A percentile compares a stretch with the other conserved stretches of the same genome.
These are phyloP conservation scores for Trametes cingulata DNA, from an alignment of 768 basidiomycete species.

Conservation along the genomic window DNA sequence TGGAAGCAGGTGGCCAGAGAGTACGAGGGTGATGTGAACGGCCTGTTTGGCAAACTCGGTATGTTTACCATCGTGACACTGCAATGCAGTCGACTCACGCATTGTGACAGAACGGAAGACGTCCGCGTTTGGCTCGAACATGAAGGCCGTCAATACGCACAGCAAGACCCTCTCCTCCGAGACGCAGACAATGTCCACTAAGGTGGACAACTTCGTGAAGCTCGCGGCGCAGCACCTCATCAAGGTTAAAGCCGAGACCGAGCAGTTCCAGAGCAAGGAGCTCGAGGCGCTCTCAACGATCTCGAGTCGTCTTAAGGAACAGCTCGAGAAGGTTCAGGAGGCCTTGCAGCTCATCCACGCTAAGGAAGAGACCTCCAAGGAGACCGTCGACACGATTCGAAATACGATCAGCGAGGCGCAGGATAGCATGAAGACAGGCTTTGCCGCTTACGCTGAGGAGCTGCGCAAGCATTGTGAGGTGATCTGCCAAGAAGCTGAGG, in stretches of 20 bases:
- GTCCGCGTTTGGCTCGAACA: constrained; percentile 61
- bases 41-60: constrained; percentile 86
- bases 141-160: constrained; percentile 61
- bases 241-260: constrained; percentile 56
- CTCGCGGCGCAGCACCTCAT: constrained; percentile 52
- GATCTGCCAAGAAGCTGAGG: constrained; percentile 49
- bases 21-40: constrained; percentile 66
- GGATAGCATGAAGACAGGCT: constrained; percentile 51
- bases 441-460: constrained; percentile 55
- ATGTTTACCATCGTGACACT: constrained; percentile 23
- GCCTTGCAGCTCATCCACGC: constrained; percentile 54
- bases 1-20: constrained; percentile 68
- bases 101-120: constrained; percentile 69
- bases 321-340: constrained; percentile 55
- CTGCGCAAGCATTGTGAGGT: constrained; percentile 50
- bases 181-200: constrained; percentile 52
- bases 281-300: constrained; percentile 51
- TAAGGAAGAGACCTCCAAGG: constrained; percentile 55
- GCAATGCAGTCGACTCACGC: background rate
- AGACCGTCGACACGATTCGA: constrained; percentile 51
- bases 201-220: constrained; percentile 63
- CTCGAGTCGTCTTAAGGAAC: constrained; percentile 56
- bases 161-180: constrained; percentile 59
- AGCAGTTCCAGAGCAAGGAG: constrained; percentile 57
- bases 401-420: constrained; percentile 52